Conservation (phyloP, 2,329 filamentous ascomycete genomes). For the Blastomyces silverae region DNA sequence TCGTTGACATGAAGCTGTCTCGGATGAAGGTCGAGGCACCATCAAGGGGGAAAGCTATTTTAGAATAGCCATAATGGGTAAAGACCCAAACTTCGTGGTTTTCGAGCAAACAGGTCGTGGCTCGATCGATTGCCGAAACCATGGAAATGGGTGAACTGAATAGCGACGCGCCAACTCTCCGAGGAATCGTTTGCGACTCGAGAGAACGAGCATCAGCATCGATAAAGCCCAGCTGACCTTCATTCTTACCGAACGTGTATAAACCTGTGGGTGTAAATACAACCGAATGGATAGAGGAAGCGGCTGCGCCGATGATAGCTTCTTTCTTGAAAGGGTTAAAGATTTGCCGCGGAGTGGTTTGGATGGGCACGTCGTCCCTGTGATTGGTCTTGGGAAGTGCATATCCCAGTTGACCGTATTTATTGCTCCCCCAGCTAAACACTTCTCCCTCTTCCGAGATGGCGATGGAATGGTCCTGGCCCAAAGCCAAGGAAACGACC, state of each 20-base stretch:
- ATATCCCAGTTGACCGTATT: constrained; percentile 79
- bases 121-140: constrained; percentile 82
- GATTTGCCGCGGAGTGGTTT: constrained; percentile 73
- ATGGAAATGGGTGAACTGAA: constrained; percentile 66
- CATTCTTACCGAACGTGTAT: constrained; percentile 92
- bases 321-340: constrained; percentile 90
- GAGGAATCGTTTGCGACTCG: constrained; percentile 71
- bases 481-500: constrained; percentile 70
- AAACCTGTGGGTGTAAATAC: constrained; percentile 73
- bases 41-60: constrained; percentile 73
- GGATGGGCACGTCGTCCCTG: constrained; percentile 77
- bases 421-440: constrained; percentile 91
- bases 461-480: constrained; percentile 85
- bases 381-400: constrained; percentile 56
- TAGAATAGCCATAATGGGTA: constrained; percentile 92
- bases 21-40: constrained; percentile 62
- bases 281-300: constrained; percentile 85
- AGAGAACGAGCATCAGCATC: constrained; percentile 91
- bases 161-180: constrained; percentile 80
- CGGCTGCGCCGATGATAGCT: constrained; percentile 69
- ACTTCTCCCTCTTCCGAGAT: constrained; percentile 80
- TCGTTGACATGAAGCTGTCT: constrained; percentile 57
- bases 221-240: constrained; percentile 86
- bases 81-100: constrained; percentile 90
- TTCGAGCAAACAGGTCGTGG: constrained; percentile 76